Conservation (phyloP, 176 grass and related monocot species). For the Tillandsia leiboldiana region DNA sequence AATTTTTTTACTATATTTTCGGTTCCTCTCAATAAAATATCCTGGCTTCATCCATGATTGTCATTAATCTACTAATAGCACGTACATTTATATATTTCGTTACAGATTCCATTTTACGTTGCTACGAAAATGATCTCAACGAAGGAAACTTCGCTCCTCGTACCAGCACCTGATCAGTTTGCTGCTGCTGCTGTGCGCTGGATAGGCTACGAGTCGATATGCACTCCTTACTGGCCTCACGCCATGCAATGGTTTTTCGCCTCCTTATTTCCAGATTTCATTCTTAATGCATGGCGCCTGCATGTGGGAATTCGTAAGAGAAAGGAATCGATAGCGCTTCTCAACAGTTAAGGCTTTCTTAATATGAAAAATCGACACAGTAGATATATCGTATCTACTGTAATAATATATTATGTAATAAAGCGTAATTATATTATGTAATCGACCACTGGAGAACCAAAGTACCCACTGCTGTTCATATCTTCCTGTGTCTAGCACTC, state of each 20-base stretch:
- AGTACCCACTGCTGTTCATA: no score
- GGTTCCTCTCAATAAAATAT: no score
- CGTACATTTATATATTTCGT: no score
- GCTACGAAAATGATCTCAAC: conserved; percentile 45
- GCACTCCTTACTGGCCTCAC: conserved; percentile 53
- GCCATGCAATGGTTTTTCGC: conserved; percentile 36
- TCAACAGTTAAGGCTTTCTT: neutral
- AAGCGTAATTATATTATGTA: no score
- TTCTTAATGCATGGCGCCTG: conserved; percentile 39
- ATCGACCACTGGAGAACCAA: no score
- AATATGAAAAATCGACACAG: no score
- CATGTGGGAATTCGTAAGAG: conserved; percentile 30
- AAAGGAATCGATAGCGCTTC: conserved; percentile 19
- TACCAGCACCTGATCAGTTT: conserved; percentile 39
- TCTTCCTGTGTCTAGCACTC: no score
- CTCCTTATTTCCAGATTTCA: conserved; percentile 24
- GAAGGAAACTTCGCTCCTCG: conserved; percentile 19
- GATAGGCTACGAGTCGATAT: conserved; percentile 33
- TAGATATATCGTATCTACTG: no score
- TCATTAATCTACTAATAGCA: no score
- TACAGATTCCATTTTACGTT: conserved; percentile 49
- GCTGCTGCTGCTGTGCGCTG: conserved; percentile 22
- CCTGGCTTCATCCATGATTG: no score
- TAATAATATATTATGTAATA: no score
- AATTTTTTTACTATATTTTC: no score